Base-by-base conservation (phyloP, 371 early-diverging fungal genomes). In the Apophysomyces sp. region DNA sequence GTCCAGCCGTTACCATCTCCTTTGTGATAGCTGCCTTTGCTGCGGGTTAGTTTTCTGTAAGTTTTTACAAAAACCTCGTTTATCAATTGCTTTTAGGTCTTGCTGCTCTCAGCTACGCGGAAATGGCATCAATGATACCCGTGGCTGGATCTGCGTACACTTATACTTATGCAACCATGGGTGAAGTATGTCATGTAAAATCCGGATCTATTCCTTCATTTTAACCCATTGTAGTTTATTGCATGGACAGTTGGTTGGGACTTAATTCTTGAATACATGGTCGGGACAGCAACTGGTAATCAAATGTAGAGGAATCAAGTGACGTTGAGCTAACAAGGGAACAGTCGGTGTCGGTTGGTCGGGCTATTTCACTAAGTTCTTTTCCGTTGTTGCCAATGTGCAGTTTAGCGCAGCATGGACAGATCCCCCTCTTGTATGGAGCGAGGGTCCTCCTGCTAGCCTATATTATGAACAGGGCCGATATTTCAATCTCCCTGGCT, bases 221-320 rank as follows among this genome's bases (percentile, higher is more conserved):
- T 18, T 3, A 49, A 34, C 30, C n/a, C 16, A 21, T 29, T 27
- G 27, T 60, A 74, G 77, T 75, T 92, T 39, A 69, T 90, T 16
- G 93, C 86, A 2, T 94, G 92, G 92, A 87, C 86, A 28, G 86
- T 94, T 60, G 92, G 92, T 21, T 94, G 94, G 94, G 87, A 92
- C 72, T 72, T 93, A 31, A 87, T 90, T n/a, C 76, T 94, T 29
- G 94, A 94, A 75, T 93, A 92, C 67, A 75, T 89, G 78, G 86
- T 91, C 8, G 91, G 90, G 13, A 84, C 91, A 29, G 86, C 92
- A 6, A 87, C 92, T 0, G 89, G 71, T 74, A 61, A 53, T 7
- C 28, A 41, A 27, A 52, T 34, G 40, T n/a, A 53, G 51, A 41
- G 1, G 34, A 57, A 24, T 16, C 28, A 27, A 58, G 21, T 55